phyloP scores from a whole-genome alignment of 805 yeast species.

The Cyberlindnera lachancei region DNA sequence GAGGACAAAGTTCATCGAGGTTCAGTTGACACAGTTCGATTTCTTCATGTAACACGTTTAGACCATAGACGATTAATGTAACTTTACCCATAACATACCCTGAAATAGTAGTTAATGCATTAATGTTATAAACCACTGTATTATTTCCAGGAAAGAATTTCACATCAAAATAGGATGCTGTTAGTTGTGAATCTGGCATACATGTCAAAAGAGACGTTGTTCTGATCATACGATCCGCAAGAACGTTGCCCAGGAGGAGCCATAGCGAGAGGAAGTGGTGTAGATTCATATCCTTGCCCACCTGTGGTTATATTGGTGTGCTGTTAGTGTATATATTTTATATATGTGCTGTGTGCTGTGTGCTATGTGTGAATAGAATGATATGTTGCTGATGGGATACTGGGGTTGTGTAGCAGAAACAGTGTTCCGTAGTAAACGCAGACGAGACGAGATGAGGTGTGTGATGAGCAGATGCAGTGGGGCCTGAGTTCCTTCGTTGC shows the following conservation, averaged over 20 bases:
- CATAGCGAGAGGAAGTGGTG: conserved; percentile 1
- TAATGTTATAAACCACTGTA: conserved; percentile 57
- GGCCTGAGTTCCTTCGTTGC: no score
- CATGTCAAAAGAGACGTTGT: conserved; percentile 81
- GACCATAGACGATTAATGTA: conserved; percentile 73
- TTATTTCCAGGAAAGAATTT: conserved; percentile 57
- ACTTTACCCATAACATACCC: conserved; percentile 59
- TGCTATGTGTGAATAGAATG: no score
- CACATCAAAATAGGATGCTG: conserved; percentile 80
- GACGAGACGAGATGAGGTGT: no score
- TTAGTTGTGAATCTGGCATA: conserved; percentile 81
- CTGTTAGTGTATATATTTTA: no score
- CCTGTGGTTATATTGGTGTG: no score
- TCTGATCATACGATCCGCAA: conserved; percentile 24
- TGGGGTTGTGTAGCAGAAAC: no score
- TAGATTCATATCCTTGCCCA: no score
- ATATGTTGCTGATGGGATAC: no score
- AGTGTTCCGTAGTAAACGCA: no score
- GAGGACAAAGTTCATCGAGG: conserved; percentile 66
- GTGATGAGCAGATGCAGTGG: no score
- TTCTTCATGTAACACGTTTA: conserved; percentile 46
- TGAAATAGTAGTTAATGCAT: conserved; percentile 72
- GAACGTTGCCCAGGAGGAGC: conserved; percentile 3
- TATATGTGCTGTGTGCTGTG: no score
- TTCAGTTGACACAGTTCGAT: conserved; percentile 60